These are phyloP conservation scores for Malassezia sp. DNA, from an alignment of 1,284 basidiomycete species.

Conservation along the genomic window DNA sequence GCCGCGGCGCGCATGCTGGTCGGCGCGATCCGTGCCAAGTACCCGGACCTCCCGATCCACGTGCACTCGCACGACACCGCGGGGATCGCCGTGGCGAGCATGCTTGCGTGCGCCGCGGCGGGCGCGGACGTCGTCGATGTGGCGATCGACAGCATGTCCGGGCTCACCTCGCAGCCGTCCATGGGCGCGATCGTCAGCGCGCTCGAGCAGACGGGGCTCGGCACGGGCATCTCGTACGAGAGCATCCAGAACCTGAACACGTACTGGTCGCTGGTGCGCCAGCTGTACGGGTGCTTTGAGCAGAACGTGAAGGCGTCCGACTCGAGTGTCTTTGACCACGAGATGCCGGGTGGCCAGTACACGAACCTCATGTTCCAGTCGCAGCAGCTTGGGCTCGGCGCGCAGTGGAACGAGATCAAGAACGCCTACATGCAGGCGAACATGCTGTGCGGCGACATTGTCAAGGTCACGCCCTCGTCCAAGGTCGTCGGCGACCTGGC, in stretches of 20 bases:
- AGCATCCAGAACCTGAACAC: conserved; percentile 94
- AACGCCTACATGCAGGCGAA: conserved; percentile 71
- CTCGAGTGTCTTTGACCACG: conserved; percentile 87
- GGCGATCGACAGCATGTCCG: conserved; percentile 92
- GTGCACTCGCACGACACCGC: conserved; percentile 99
- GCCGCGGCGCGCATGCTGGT: conserved; percentile 85
- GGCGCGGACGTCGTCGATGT: conserved; percentile 97
- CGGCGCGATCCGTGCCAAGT: conserved; percentile 82
- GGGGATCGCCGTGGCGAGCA: conserved; percentile 89
- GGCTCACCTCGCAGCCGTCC: conserved; percentile 92
- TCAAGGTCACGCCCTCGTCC: conserved; percentile 98
- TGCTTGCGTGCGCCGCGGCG: conserved; percentile 87
- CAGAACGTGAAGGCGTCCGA: conserved; percentile 87
- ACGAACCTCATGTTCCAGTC: conserved; percentile 75
- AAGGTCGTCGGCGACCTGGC: conserved; percentile 99
- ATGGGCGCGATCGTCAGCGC: conserved; percentile 94
- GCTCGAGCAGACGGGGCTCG: conserved; percentile 84
- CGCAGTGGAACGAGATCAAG: conserved; percentile 97
- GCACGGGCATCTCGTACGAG: conserved; percentile 92
- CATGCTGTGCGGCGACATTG: conserved; percentile 81
- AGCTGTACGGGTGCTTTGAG: conserved; percentile 93
- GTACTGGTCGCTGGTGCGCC: conserved; percentile 95
- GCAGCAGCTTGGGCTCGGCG: conserved; percentile 86
- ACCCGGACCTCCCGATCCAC: conserved; percentile 96
- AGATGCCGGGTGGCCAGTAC: conserved; percentile 86